phyloP scores from a whole-genome alignment of 2,329 filamentous ascomycete species.

The Madurella fahalii region DNA sequence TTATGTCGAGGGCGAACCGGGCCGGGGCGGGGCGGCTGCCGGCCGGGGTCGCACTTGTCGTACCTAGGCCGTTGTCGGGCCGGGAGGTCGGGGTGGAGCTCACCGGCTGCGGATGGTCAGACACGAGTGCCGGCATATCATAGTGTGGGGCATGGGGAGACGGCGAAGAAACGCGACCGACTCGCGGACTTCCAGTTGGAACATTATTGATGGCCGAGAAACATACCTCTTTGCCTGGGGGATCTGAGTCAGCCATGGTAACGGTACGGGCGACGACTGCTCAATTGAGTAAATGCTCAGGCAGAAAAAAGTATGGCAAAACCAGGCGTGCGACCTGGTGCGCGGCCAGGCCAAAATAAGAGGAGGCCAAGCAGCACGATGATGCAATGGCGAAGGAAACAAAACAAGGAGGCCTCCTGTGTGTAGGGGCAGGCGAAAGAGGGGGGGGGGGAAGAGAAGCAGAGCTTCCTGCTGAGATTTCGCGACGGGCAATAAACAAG shows the following conservation, averaged over 20 bases:
- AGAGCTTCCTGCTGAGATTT: too few relatives aligned
- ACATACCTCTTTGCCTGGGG: slow-evolving; percentile 6
- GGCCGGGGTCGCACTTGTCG: not conserved
- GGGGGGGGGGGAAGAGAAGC: too few relatives aligned
- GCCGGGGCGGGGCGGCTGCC: not conserved
- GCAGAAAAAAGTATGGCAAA: not conserved
- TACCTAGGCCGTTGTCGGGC: not conserved
- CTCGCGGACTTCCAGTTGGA: too few relatives aligned
- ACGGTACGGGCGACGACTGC: not conserved
- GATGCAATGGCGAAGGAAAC: too few relatives aligned
- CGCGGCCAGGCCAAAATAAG: too few relatives aligned
- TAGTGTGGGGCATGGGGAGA: too few relatives aligned
- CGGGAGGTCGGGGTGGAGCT: slow-evolving; percentile 4
- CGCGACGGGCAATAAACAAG: too few relatives aligned
- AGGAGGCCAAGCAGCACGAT: too few relatives aligned
- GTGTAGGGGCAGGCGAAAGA: too few relatives aligned
- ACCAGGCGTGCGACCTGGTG: too few relatives aligned
- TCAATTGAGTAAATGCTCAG: slow-evolving; percentile 1
- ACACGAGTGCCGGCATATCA: not conserved
- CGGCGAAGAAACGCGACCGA: too few relatives aligned
- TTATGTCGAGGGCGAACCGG: slow-evolving; percentile 26
- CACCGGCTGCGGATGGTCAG: slow-evolving; percentile 6
- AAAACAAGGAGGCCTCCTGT: too few relatives aligned
- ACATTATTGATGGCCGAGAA: not conserved
- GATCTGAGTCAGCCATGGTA: slow-evolving; percentile 12